A percentile compares a stretch with the other conserved stretches of the same genome.
These are phyloP conservation scores for Backusella westeae DNA, from an alignment of 192 early-diverging fungal genomes.

Conservation along the genomic window DNA sequence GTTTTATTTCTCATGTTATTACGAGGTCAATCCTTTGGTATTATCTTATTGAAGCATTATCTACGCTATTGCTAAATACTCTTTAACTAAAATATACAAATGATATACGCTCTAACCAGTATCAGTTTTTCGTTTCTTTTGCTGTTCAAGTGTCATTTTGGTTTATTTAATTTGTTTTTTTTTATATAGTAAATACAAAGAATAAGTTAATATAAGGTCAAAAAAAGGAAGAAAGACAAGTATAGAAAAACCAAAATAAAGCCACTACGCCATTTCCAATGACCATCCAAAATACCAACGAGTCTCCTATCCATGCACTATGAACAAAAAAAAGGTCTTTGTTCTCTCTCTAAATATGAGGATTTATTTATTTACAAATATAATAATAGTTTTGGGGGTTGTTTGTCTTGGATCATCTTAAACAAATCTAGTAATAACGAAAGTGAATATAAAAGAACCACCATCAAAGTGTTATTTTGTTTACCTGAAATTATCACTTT, in stretches of 20 bases:
- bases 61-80: neutral
- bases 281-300: too few species aligned
- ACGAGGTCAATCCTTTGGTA: too few species aligned
- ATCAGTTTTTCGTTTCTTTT: neutral
- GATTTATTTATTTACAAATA: neutral
- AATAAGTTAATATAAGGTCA: neutral
- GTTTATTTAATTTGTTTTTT: neutral
- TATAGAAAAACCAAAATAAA: too few species aligned
- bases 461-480: neutral
- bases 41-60: neutral
- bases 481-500: slow-evolving; percentile 49
- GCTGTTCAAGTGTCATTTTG: neutral
- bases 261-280: too few species aligned
- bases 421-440: neutral
- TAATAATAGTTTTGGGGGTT: neutral
- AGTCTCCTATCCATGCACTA: too few species aligned
- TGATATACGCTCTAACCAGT: neutral
- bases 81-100: neutral
- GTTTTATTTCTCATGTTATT: too few species aligned
- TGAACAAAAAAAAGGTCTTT: neutral
- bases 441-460: neutral
- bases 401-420: neutral
- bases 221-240: neutral
- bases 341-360: neutral
- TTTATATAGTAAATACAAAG: neutral